Base-by-base conservation (phyloP, 2,329 filamentous ascomycete genomes). In the Aaosphaeria arxii region DNA sequence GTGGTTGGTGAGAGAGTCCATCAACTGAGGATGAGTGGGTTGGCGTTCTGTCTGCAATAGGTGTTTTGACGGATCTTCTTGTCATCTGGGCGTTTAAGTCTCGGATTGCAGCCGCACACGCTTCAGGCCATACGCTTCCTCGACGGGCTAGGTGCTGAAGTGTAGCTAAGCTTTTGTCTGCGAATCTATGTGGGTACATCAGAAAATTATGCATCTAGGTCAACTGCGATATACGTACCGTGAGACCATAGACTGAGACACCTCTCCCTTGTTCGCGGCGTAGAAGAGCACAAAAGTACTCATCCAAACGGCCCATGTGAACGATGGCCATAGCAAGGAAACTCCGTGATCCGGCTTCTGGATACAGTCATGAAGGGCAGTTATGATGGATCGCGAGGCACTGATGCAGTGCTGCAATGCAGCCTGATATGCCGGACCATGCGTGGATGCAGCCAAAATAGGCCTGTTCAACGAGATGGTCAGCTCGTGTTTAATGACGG, bases 291-390 rank as follows among this genome's bases (percentile, higher is more conserved):
- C 74, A 36, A 80, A 76, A 1, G 74, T 75, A 48, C 76, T 78
- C 53, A 80, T 80, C 77, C 77, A 80, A 0, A 77, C 67, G 1
- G 73, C 73, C 77, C 77, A 80, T 0, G 77, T 80, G 36, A 77
- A 77, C 0, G 76, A 77, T 3, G 77, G 77, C 75, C 77, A 79
- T 0, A 77, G 59, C 28, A 80, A 58, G 0, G 74, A 71, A 5
- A 62, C 45, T 42, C 63, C 45, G 0, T 48, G 54, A 6, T 49
- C 51, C 5, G 51, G 52, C 11, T 48, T 35, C 17, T 24, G 17
- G 51, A 61, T 51, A 51, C 57, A 44, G 59, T 60, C 44, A 49
- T 71, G 72, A 30, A 77, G 57, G 0, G 69, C 67, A 5, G 69
- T 73, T 6, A 79, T 71, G 24, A 79, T 74, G 0, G 73, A 74